Base-by-base conservation (phyloP, 2,329 filamentous ascomycete species). In the Exophiala phaeomuriformis region DNA sequence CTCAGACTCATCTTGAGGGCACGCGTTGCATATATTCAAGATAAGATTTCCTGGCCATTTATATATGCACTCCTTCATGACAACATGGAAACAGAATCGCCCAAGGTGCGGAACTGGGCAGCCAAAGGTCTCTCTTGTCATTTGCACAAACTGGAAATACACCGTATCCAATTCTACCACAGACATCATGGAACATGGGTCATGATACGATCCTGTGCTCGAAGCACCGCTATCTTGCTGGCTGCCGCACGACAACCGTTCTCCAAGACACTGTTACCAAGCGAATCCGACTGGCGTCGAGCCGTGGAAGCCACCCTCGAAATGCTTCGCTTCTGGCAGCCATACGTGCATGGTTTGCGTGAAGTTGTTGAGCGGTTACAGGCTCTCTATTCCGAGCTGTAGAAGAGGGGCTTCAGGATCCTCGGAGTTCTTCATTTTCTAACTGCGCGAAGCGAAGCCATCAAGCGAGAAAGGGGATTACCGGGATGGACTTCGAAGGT, bases 11-110 rank as follows among this genome's bases (percentile, higher is more conserved):
- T 70, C 28, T 64, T 70, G 6, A 63, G 61, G 28, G 67, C 64
- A 3, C 67, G 69, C 49, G 59, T 69, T 3, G 62, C 69, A 10
- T 66, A 70, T 52, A 69, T 66, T 52, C 67, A 69, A 39, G 68
- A 70, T 52, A 66, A 65, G 61, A 69, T 70, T 60, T 70, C 69
- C 52, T 70, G 67, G 62, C 66, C 66, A 4, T 69, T 68, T 39
- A 61, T 69, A 31, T 63, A 65, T 1, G 64, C 66, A 37, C 64
- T 63, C 4, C 63, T 69, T 12, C 52, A 66, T 9, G 57, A 64
- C 31, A 61, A 62, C 27, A 55, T 68, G 19, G 19, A 19, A 19
- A 19, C 19, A 19, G 19, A 19, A 19, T 19, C 19, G 19, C 19
- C 19, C 19, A 19, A 2, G 19, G 19, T 19, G 19, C 19, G 19